Base-by-base conservation (phyloP, 306 rosid species). In the Mimosa bimucronata region DNA sequence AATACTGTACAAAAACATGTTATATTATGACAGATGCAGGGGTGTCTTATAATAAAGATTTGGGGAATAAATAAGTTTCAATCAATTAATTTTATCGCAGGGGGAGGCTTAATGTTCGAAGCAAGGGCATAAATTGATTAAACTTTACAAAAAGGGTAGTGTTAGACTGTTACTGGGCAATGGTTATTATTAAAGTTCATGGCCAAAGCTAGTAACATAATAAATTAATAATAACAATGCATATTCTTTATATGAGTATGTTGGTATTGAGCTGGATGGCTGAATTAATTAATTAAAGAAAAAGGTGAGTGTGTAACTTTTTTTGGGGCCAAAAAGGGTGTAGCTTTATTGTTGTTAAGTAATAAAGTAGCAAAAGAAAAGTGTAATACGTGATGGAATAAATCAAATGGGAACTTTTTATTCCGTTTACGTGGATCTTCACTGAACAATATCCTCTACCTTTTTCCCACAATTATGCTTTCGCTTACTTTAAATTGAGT, bases 391-490 rank as follows among this genome's bases (percentile, higher is more conserved):
- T 9, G 48, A n/a, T 38, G 72, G 72, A 67, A 67, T 67, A 38
- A 38, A 67, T 67, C 72, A 67, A 67, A 38, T n/a, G 48, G 71
- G 10, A 67, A 38, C 72, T 66, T 67, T 38, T 67, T n/a, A 37
- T 66, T 34, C 46, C 2, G 19, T 4, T 12, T 9, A 16, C 6
- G 46, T 9, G 12, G 6, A 26, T 65, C 44, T 65, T 34, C 28
- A 66, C 10, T 29, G 0, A 15, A 29, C 13, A 64, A 0, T 18
- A 31, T 66, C 16, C 2, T 66, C 3, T 13, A 34, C 28, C 38
- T 65, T 31, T 7, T 16, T 65, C 45, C 18, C 7, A 16, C 37
- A 28, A 64, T 64, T 30, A 52, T 45, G 50, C 18, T 45, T 45
- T 45, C 0, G 50, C 16, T 45, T 45, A 13, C 50, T 45, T 45